A percentile compares a stretch with the other conserved stretches of the same genome.
phyloP scores from a whole-genome alignment of 257 asterid genomes.

The Gardenia jasminoides region DNA sequence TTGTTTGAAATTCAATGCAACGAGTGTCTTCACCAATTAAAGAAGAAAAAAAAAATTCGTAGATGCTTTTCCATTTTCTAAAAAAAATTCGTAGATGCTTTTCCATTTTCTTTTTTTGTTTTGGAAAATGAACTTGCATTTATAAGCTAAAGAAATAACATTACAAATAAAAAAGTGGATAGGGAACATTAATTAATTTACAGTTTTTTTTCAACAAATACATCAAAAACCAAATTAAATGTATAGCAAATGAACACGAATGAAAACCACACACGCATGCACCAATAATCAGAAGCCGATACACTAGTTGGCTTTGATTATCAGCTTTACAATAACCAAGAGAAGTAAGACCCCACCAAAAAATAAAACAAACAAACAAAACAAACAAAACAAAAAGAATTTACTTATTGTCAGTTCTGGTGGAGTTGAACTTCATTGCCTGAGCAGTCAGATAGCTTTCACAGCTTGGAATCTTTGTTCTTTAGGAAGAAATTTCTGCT shows the following conservation, averaged over 20 bases:
- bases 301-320: slow-evolving; percentile 1
- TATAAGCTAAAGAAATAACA: background rate
- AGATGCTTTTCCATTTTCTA: no score
- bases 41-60: no score
- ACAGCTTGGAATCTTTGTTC: slow-evolving; percentile 85
- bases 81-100: no score
- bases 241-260: background rate
- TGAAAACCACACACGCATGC: background rate
- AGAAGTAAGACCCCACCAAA: background rate
- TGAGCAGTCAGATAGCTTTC: slow-evolving; percentile 36
- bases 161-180: background rate
- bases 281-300: slow-evolving; percentile 3
- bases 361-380: background rate
- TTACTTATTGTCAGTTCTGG: background rate
- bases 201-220: background rate
- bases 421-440: background rate
- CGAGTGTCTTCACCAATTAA: background rate
- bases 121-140: background rate
- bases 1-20: background rate
- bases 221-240: background rate
- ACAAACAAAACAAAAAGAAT: background rate
- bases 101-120: no score
- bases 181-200: background rate
- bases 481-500: slow-evolving; percentile 73
- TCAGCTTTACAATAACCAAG: slow-evolving; percentile 3